Evolutionary conservation across 1,284 basidiomycete species (phyloP).

Genomic region (Dichomitus squalens): DNA sequence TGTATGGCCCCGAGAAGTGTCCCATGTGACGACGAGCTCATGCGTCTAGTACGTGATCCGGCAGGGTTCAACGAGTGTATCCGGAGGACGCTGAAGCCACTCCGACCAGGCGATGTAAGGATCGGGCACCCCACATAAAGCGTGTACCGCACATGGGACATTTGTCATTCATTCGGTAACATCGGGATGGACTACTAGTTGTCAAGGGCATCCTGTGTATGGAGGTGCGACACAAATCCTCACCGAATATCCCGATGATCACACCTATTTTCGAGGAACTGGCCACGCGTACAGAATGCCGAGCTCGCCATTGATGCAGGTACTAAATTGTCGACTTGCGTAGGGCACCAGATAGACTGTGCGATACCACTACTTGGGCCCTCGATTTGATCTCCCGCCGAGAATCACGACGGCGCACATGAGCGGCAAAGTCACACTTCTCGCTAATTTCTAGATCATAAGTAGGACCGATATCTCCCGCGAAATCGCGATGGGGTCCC

Average conservation of each 20-base stretch:
- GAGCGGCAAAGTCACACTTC: constrained; percentile 59
- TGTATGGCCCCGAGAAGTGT: constrained; percentile 45
- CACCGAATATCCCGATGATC: background rate
- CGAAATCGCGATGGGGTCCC: constrained; percentile 70
- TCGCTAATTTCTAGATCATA: constrained; percentile 82
- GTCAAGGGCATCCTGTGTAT: constrained; percentile 69
- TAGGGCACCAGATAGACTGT: constrained; percentile 39
- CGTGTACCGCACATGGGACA: constrained; percentile 62
- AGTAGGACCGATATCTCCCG: constrained; percentile 76
- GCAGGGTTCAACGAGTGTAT: constrained; percentile 40
- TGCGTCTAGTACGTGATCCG: constrained; percentile 62
- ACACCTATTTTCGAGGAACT: background rate
- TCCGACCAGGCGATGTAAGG: constrained; percentile 54
- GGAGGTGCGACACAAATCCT: constrained; percentile 16
- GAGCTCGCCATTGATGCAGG: constrained; percentile 63
- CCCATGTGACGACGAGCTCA: constrained; percentile 39
- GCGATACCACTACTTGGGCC: constrained; percentile 70
- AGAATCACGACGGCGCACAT: constrained; percentile 57
- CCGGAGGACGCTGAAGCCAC: constrained; percentile 35
- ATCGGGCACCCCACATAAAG: constrained; percentile 58
- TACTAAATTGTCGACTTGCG: constrained; percentile 76
- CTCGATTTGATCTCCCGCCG: constrained; percentile 58
- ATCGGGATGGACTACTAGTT: constrained; percentile 71
- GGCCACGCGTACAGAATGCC: constrained; percentile 51
- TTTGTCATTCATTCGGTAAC: constrained; percentile 57